Conservation (phyloP, 129 eudicot species). For the Helianthus tuberosus region DNA sequence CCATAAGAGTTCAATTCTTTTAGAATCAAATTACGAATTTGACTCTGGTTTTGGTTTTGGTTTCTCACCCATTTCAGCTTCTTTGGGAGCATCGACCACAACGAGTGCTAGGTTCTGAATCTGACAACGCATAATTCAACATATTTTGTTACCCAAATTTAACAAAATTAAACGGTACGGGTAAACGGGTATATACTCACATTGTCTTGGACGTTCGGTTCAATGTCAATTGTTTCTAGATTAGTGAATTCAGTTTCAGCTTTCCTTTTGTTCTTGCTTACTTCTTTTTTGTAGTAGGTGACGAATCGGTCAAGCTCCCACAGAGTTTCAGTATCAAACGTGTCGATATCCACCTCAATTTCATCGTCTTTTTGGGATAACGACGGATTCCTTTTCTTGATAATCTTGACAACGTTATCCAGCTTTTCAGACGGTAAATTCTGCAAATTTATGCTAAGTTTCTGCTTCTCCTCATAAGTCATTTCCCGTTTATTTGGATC, state of each 20-base stretch:
- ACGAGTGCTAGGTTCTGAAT: constrained; percentile 43
- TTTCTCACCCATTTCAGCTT: constrained; percentile 46
- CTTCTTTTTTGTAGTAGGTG: constrained; percentile 60
- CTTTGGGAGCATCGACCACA: constrained; percentile 49
- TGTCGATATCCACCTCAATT: constrained; percentile 94
- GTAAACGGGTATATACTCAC: constrained; percentile 32
- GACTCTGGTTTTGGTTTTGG: neutral
- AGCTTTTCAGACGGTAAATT: constrained; percentile 84
- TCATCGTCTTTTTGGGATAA: constrained; percentile 83
- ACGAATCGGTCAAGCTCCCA: constrained; percentile 98
- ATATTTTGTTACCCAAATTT: constrained; percentile 1
- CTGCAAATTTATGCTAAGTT: constrained; percentile 78
- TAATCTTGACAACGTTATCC: constrained; percentile 74
- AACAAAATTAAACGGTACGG: neutral
- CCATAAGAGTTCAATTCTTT: neutral
- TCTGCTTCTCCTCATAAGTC: constrained; percentile 91
- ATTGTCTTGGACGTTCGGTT: constrained; percentile 44
- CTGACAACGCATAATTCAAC: constrained; percentile 9
- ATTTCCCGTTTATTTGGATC: constrained; percentile 82
- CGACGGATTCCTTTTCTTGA: constrained; percentile 73
- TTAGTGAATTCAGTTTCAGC: constrained; percentile 55
- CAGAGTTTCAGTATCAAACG: constrained; percentile 83
- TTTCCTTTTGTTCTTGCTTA: constrained; percentile 74
- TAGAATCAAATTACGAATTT: no score
- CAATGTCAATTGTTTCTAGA: constrained; percentile 34